Evolutionary conservation across 257 asterid species (phyloP).

Genomic region (Solanum acaule): DNA sequence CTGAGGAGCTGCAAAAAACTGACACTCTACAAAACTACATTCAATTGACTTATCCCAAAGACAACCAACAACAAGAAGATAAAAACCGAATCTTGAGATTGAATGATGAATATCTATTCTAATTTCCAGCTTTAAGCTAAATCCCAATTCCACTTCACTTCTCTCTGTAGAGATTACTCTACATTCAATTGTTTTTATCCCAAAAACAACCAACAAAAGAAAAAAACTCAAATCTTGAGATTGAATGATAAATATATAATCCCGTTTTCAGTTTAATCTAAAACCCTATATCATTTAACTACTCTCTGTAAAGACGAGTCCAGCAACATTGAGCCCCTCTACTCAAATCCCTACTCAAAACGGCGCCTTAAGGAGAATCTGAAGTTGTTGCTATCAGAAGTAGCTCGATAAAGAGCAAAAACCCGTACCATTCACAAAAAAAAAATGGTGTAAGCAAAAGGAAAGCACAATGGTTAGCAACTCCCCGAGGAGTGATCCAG

Average conservation of each 20-base stretch:
- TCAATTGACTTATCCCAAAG: background rate
- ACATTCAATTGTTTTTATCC: background rate
- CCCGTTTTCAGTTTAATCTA: background rate
- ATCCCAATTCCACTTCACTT: background rate
- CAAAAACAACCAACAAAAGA: background rate
- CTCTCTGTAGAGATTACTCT: background rate
- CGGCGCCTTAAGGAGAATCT: background rate
- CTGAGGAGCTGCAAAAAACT: background rate
- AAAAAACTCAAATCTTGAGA: background rate
- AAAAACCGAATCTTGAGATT: background rate
- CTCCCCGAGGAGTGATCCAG: background rate
- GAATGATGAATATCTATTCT: background rate
- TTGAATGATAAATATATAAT: background rate
- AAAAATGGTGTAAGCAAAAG: background rate
- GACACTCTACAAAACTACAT: background rate
- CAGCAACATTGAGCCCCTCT: background rate
- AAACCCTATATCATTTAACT: background rate
- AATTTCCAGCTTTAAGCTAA: background rate
- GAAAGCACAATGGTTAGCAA: background rate
- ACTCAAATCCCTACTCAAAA: background rate
- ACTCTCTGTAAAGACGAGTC: background rate
- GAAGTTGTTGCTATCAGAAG: background rate
- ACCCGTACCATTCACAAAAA: background rate
- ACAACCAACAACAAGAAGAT: background rate
- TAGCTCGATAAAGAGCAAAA: background rate